Evolutionary conservation across 2,329 filamentous ascomycete genomes (phyloP).

Genomic region (Colletotrichum chlorophyti): DNA sequence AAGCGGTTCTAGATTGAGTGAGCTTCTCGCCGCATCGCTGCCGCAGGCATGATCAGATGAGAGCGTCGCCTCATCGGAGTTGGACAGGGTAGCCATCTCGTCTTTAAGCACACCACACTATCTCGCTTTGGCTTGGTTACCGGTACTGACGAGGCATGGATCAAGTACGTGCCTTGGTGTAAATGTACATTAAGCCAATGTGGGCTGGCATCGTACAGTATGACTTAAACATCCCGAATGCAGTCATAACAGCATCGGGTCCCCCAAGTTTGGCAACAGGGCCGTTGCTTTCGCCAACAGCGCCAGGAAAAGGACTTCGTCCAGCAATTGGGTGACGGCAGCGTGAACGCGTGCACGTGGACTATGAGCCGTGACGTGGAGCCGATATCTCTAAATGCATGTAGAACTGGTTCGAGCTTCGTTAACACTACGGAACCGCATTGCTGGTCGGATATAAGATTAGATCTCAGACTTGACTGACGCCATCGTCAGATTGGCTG

Average conservation of each 20-base stretch:
- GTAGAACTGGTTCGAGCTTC: constrained; percentile 50
- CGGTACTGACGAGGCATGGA: constrained; percentile 47
- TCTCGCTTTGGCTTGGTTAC: constrained; percentile 47
- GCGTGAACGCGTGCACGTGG: constrained; percentile 47
- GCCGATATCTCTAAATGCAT: constrained; percentile 45
- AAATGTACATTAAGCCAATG: constrained; percentile 44
- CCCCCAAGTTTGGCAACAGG: constrained; percentile 51
- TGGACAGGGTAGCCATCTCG: constrained; percentile 40
- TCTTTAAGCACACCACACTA: constrained; percentile 43
- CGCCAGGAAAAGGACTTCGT: constrained; percentile 48
- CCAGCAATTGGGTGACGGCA: constrained; percentile 55
- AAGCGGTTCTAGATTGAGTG: constrained; percentile 52
- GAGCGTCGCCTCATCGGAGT: constrained; percentile 49
- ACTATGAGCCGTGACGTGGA: constrained; percentile 46
- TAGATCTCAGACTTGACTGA: constrained; percentile 51
- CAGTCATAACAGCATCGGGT: constrained; percentile 48
- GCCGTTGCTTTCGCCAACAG: constrained; percentile 53
- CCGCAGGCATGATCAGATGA: constrained; percentile 52
- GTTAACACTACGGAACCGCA: constrained; percentile 44
- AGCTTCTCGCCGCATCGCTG: constrained; percentile 52
- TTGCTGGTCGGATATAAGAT: constrained; percentile 46
- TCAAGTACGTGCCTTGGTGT: constrained; percentile 45
- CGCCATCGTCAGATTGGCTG: constrained; percentile 48
- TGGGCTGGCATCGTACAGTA: constrained; percentile 54
- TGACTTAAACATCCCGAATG: constrained; percentile 49